phyloP scores from a whole-genome alignment of 768 basidiomycete genomes.

The Lentinula boryana region DNA sequence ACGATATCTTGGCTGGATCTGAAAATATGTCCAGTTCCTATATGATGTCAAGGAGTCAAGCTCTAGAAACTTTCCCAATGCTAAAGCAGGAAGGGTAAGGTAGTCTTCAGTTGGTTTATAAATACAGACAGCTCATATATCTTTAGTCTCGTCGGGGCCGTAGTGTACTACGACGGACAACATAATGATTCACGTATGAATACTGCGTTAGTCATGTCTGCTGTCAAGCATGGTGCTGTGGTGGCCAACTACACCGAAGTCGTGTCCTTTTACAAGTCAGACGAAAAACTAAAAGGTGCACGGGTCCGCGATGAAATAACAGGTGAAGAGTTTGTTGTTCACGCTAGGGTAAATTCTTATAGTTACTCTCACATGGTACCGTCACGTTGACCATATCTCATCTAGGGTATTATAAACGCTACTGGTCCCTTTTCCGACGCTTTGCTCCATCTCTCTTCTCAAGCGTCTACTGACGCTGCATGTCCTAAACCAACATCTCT shows the following conservation, averaged over 20 bases:
- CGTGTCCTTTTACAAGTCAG: slow-evolving; percentile 59
- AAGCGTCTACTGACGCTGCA: neutral
- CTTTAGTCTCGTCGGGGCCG: slow-evolving; percentile 31
- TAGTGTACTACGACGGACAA: slow-evolving; percentile 98
- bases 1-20: slow-evolving; percentile 90
- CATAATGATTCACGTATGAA: slow-evolving; percentile 99
- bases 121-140: neutral
- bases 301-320: slow-evolving; percentile 77
- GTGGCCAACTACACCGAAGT: slow-evolving; percentile 91
- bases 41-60: slow-evolving; percentile 91
- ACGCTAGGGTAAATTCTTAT: slow-evolving; percentile 54
- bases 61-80: slow-evolving; percentile 94
- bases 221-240: slow-evolving; percentile 84
- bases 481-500: neutral
- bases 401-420: slow-evolving; percentile 88
- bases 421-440: slow-evolving; percentile 93
- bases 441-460: slow-evolving; percentile 66
- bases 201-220: slow-evolving; percentile 89
- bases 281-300: slow-evolving; percentile 66
- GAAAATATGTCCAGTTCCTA: slow-evolving; percentile 97
- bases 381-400: neutral
- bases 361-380: neutral
- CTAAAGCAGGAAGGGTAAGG: slow-evolving; percentile 88
- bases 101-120: slow-evolving; percentile 30
- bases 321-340: slow-evolving; percentile 75